Evolutionary conservation across 768 basidiomycete genomes (phyloP), one percentile per base, ranked within the genome.

Genomic region (Mrakia gelida): DNA sequence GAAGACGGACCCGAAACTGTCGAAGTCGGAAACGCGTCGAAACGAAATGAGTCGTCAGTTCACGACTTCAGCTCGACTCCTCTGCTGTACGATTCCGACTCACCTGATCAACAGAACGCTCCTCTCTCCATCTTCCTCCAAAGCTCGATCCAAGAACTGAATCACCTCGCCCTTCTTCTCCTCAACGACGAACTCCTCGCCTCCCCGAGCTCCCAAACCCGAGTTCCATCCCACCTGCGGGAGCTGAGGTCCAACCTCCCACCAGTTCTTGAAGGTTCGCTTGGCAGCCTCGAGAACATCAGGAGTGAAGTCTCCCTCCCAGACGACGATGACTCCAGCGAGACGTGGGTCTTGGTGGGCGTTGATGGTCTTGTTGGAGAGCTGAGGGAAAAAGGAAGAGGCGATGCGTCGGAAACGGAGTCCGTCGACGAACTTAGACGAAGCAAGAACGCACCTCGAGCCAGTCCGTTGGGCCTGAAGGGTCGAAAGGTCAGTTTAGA

Each of bases 191-290:
- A 65, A 65, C 62, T 65, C 62, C 4, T 65, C 30, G 10, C 26
- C 62, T n/a, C n/a, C n/a, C n/a, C n/a, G n/a, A n/a, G n/a, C n/a
- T n/a, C n/a, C n/a, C n/a, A n/a, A n/a, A 15, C 28, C 62, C 3
- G n/a, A 16, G 16, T 65, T 32, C 62, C 62, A 65, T 15, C 34
- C 62, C 30, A 23, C 6, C 7, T 7, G n/a, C 10, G 30, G 28
- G 8, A 34, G 34, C 62, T 65, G 62, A 16, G 62, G 62, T 28
- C 62, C 62, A 21, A 65, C 62, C 62, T 65, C 62, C 62, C 62
- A 65, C 10, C 34, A 65, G 62, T 65, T 65, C 30, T 30, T 65
- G 62, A 65, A 65, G 30, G 62, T 65, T 30, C 16, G 3, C 15
- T 65, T n/a, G n/a, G n/a, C n/a, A n/a, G n/a, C n/a, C n/a, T 65